Evolutionary conservation across 2,329 filamentous ascomycete genomes (phyloP).

Genomic region (Monosporascus sp.): DNA sequence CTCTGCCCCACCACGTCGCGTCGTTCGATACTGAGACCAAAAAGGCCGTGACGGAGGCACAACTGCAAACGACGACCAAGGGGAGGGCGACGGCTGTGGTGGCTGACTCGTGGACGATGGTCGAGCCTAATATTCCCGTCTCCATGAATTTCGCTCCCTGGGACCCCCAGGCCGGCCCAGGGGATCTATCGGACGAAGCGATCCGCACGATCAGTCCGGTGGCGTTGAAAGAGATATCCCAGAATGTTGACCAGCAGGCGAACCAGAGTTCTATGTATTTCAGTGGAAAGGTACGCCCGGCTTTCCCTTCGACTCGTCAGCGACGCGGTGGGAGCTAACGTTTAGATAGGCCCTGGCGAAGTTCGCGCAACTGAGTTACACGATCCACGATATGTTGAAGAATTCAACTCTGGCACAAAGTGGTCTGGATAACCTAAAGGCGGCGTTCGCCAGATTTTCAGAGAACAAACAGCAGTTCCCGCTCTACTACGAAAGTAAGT

Average conservation of each 20-base stretch:
- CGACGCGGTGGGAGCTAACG: conserved; percentile 13
- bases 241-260: conserved; percentile 68
- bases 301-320: conserved; percentile 15
- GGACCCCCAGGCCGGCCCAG: conserved; percentile 49
- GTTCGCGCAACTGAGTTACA: conserved; percentile 65
- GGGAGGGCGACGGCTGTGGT: conserved; percentile 69
- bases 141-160: conserved; percentile 77
- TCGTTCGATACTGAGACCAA: conserved; percentile 60
- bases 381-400: conserved; percentile 57
- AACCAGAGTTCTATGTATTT: conserved; percentile 88
- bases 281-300: conserved; percentile 66
- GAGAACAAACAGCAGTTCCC: conserved; percentile 63
- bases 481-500: conserved; percentile 58
- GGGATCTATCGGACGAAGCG: conserved; percentile 48
- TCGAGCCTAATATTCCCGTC: conserved; percentile 66
- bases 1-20: conserved; percentile 76
- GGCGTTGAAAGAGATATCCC: conserved; percentile 67
- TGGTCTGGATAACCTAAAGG: conserved; percentile 58
- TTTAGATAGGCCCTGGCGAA: conserved; percentile 60
- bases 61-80: conserved; percentile 78
- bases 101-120: conserved; percentile 71
- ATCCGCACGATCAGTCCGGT: conserved; percentile 55
- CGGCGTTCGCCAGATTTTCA: conserved; percentile 60
- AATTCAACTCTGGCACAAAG: conserved; percentile 51
- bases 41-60: conserved; percentile 49